Conservation (phyloP, 2,329 filamentous ascomycete species). For the Thermoascus crustaceus region DNA sequence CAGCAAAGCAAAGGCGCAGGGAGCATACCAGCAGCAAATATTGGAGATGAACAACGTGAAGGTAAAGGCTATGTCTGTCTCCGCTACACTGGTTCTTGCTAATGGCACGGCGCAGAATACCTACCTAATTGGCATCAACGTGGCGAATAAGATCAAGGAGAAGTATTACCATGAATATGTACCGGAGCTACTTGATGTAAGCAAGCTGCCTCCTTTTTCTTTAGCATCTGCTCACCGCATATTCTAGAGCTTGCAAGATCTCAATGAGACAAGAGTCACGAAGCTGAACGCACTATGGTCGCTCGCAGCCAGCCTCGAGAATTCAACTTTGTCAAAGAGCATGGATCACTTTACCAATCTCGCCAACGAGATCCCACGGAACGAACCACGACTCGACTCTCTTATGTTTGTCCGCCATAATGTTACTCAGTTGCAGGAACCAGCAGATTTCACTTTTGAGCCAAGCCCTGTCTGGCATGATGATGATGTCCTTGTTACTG, state of each 20-base stretch:
- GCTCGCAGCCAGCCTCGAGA: constrained; percentile 69
- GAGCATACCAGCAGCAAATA: constrained; percentile 84
- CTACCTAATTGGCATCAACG: constrained; percentile 93
- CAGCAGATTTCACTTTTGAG: constrained; percentile 76
- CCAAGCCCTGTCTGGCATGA: constrained; percentile 97
- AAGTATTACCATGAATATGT: constrained; percentile 96
- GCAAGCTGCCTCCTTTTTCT: constrained; percentile 9
- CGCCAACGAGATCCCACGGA: constrained; percentile 72
- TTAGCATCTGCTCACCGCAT: constrained; percentile 4
- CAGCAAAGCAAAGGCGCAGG: constrained; percentile 78
- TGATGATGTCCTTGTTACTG: constrained; percentile 74
- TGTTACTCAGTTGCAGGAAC: constrained; percentile 71
- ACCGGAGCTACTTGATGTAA: constrained; percentile 82
- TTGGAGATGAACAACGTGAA: constrained; percentile 96
- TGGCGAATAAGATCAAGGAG: constrained; percentile 96
- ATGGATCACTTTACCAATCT: constrained; percentile 64
- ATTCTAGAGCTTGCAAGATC: constrained; percentile 64
- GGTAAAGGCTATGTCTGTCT: constrained; percentile 15
- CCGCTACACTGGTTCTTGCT: constrained; percentile 15
- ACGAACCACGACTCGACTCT: constrained; percentile 81
- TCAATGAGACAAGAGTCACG: constrained; percentile 78
- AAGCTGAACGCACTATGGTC: constrained; percentile 84
- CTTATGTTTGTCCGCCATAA: constrained; percentile 99
- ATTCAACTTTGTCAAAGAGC: constrained; percentile 66
- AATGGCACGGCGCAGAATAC: constrained; percentile 54